Base-by-base conservation (phyloP, 2,329 filamentous ascomycete species). In the Xylaria polymorpha region DNA sequence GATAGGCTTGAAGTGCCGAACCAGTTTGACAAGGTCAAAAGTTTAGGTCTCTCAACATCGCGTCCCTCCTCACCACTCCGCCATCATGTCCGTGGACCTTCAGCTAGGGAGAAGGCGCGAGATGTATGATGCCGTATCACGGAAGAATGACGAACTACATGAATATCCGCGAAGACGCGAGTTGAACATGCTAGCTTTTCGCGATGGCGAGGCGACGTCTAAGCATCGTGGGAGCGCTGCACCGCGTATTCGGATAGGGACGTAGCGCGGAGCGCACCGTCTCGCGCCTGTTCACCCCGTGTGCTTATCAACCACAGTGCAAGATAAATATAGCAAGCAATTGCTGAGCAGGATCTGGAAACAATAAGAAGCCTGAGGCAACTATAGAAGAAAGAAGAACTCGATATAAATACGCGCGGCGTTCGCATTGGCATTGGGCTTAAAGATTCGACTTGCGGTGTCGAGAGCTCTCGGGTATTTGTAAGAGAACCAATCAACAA, bases 1-100 rank as follows among this genome's bases (percentile, higher is more conserved):
- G 74, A 77, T 68, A 74, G 72, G 39, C 74, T 80, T 15, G 71
- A 72, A 35, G 78, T 79, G 22, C 77, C 77, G 22, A 75, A 77
- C 53, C 75, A 76, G 18, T 65, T 77, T 37, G 76, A 79, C 56
- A 72, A 71, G 50, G 72, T 73, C 9, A 76, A 74, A 57, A 70
- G 56, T 10, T 74, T 79, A 69, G 77, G 77, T 18, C 71, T 79
- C 12, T 79, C 78, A 32, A 78, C 77, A 1, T 79, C 78, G 39
- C 72, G 78, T 32, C 78, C 78, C 2, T 64, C 77, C 9, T 79
- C 78, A 22, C 78, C 78, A 18, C 67, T 79, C 44, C 76, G 76
- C 25, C 72, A 78, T 68, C 77, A 79, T 39, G 71, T 68, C 18
- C 71, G 78, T 25, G 70, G 68, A 7, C 68, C 76, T 29, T 77